Percentiles rank a stretch among this genome's conserved stretches.
Conservation (phyloP, 495 filamentous ascomycete species). For the Talaromyces adpressus region DNA sequence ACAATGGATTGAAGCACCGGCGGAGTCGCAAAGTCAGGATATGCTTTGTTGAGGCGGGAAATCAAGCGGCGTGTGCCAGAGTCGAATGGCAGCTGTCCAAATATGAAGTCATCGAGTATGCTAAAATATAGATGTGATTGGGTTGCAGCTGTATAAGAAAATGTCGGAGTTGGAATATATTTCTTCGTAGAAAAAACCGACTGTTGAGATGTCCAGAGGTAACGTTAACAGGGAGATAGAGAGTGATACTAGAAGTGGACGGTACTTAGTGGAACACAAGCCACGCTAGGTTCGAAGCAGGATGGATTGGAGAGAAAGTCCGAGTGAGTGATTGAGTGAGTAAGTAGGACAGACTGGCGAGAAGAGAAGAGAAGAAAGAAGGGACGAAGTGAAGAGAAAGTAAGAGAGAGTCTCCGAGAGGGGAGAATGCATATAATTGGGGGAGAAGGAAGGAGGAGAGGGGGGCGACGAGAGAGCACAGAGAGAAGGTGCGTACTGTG, state of each 20-base stretch:
- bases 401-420: neutral
- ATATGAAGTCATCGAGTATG: neutral
- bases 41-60: neutral
- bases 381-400: neutral
- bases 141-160: neutral
- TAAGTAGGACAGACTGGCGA: neutral
- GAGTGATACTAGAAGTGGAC: neutral
- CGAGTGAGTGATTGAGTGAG: neutral
- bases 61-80: neutral
- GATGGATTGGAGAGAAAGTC: neutral
- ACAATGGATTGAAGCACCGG: neutral
- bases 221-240: neutral
- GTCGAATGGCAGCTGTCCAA: neutral
- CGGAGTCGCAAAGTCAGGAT: neutral
- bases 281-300: neutral
- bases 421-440: neutral
- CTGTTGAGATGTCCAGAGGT: neutral
- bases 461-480: neutral
- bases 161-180: neutral
- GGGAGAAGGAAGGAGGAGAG: neutral
- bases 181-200: neutral
- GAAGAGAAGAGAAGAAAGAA: neutral
- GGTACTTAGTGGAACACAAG: neutral
- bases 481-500: neutral
- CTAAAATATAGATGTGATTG: neutral